Evolutionary conservation across 768 basidiomycete species (phyloP).

Genomic region (Termitomyces sp.): DNA sequence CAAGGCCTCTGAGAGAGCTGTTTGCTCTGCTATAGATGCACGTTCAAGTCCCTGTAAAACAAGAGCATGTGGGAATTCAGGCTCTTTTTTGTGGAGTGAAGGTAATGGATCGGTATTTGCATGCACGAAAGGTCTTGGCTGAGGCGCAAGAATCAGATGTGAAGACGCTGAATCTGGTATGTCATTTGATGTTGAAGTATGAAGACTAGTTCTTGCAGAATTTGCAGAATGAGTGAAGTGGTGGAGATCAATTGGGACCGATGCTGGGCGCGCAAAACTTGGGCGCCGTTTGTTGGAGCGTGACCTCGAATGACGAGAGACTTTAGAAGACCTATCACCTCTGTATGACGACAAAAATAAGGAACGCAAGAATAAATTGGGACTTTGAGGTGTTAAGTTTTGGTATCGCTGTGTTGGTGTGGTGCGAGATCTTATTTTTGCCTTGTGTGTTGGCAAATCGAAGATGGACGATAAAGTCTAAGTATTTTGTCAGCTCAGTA

Average conservation of each 20-base stretch:
- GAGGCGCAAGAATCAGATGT: constrained; percentile 9
- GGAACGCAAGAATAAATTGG: constrained; percentile 18
- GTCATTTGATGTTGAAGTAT: constrained; percentile 2
- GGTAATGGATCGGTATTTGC: constrained; percentile 30
- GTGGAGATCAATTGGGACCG: constrained; percentile 29
- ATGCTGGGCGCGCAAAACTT: constrained; percentile 26
- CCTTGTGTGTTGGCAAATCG: constrained; percentile 50
- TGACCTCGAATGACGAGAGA: constrained; percentile 5
- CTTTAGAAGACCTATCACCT: constrained; percentile 5
- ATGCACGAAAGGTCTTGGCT: constrained; percentile 19
- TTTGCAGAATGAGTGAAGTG: not conserved
- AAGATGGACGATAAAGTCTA: constrained; percentile 60
- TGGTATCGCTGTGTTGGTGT: not conserved
- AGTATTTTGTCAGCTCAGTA: constrained; percentile 5
- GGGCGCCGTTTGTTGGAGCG: constrained; percentile 11
- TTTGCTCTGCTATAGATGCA: constrained; percentile 47
- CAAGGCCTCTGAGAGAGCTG: constrained; percentile 49
- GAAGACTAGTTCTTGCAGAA: not conserved
- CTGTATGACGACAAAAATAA: constrained; percentile 8
- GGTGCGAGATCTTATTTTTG: constrained; percentile 37
- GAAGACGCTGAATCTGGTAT: not conserved
- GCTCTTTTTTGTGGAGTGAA: constrained; percentile 5
- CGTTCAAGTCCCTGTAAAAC: constrained; percentile 71
- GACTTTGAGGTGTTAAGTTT: not conserved
- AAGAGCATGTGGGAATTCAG: constrained; percentile 49